Conservation (phyloP, 345 rosid genomes). For the Eucalyptus marginata region DNA sequence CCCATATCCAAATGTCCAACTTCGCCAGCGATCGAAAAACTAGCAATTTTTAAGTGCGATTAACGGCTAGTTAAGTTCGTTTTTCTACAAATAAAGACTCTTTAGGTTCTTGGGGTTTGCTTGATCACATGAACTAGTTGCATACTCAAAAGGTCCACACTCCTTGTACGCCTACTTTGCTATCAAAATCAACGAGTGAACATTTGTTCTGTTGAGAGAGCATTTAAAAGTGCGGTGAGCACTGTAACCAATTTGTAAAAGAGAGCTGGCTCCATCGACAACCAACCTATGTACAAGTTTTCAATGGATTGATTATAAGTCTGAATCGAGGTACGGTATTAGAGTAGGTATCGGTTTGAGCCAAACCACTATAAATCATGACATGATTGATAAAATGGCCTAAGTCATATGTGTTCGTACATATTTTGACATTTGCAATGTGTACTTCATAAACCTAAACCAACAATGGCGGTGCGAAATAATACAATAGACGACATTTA, state of each 20-base stretch:
- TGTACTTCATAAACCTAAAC: background rate
- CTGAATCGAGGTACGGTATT: rapidly evolving
- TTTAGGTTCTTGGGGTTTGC: background rate
- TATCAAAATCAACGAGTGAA: background rate
- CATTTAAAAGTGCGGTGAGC: background rate
- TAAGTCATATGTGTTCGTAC: background rate
- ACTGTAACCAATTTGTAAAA: background rate
- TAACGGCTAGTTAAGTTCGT: background rate
- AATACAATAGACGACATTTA: background rate
- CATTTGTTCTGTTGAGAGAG: background rate
- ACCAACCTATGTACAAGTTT: background rate
- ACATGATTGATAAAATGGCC: background rate
- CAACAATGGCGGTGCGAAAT: background rate
- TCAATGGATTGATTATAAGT: background rate
- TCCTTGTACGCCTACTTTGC: background rate
- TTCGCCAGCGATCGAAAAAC: background rate
- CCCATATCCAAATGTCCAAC: background rate
- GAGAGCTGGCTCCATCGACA: background rate
- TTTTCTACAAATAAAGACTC: background rate
- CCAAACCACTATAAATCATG: rapidly evolving
- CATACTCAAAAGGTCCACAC: background rate
- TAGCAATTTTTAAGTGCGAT: background rate
- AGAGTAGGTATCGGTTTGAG: background rate
- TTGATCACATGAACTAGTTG: background rate
- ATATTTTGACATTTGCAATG: background rate